Evolutionary conservation across 228 moss, liverwort and hornwort genomes (phyloP).

Genomic region (Sphagnum fallax): DNA sequence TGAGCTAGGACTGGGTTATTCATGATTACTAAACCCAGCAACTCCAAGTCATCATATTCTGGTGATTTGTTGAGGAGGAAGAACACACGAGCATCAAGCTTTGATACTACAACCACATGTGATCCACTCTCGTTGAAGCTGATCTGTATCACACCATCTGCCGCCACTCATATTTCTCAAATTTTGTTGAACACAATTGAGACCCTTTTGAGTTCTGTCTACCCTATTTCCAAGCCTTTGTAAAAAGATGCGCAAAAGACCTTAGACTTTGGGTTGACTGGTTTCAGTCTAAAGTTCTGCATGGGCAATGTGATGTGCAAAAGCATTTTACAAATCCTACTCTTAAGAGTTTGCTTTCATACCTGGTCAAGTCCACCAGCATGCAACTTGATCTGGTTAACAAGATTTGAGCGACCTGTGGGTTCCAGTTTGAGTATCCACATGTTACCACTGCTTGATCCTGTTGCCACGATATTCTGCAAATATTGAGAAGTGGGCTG

Average conservation of each 20-base stretch:
- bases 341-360: neutral
- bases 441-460: constrained; percentile 48
- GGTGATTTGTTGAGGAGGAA: constrained; percentile 49
- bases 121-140: constrained; percentile 30
- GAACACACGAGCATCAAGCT: constrained; percentile 52
- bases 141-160: constrained; percentile 27
- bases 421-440: constrained; percentile 43
- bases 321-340: too few relatives aligned
- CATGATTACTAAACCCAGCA: constrained; percentile 59
- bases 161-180: neutral
- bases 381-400: constrained; percentile 50
- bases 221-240: neutral
- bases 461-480: constrained; percentile 46
- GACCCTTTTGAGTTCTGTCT: neutral
- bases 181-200: too few relatives aligned
- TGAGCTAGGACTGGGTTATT: constrained; percentile 52
- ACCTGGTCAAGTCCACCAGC: constrained; percentile 53
- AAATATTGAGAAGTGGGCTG: constrained; percentile 1
- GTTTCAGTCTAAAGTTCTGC: too few relatives aligned
- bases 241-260: neutral
- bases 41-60: constrained; percentile 47
- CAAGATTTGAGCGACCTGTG: constrained; percentile 33
- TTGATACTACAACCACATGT: constrained; percentile 52
- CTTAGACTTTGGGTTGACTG: too few relatives aligned
- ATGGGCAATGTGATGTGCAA: too few relatives aligned